Evolutionary conservation across 805 yeast species (phyloP).

Genomic region (Barnettozyma populi): DNA sequence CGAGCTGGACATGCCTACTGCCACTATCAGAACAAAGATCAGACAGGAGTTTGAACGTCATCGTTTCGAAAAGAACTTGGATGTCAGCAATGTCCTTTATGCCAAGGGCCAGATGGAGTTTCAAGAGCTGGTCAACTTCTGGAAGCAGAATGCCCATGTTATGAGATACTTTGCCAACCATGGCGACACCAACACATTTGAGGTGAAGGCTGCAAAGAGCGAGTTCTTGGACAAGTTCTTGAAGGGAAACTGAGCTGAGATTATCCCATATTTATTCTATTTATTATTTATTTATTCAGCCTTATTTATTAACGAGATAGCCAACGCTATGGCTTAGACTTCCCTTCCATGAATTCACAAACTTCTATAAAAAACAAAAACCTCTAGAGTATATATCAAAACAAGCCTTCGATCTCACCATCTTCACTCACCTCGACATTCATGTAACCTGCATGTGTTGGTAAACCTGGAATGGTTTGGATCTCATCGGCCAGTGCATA

Average conservation of each 20-base stretch:
- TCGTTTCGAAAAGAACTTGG: slow-evolving; percentile 63
- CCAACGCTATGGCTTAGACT: background rate
- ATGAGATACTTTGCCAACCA: slow-evolving; percentile 74
- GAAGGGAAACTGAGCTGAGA: slow-evolving; percentile 37
- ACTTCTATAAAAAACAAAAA: background rate
- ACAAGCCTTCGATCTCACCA: slow-evolving; percentile 82
- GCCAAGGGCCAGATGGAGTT: slow-evolving; percentile 89
- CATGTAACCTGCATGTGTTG: slow-evolving; percentile 84
- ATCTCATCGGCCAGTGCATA: slow-evolving; percentile 84
- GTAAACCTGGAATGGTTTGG: slow-evolving; percentile 81
- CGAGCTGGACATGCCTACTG: slow-evolving; percentile 71
- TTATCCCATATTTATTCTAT: slow-evolving; percentile 4
- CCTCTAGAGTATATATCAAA: slow-evolving; percentile 29
- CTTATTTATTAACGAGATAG: background rate
- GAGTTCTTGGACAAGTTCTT: slow-evolving; percentile 70
- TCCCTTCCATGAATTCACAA: background rate
- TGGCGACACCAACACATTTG: slow-evolving; percentile 40
- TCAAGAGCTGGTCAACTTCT: slow-evolving; percentile 81
- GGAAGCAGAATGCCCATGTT: slow-evolving; percentile 87
- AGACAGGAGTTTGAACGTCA: slow-evolving; percentile 89
- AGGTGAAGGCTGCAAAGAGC: slow-evolving; percentile 38
- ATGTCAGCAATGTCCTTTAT: slow-evolving; percentile 60
- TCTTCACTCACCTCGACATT: slow-evolving; percentile 76
- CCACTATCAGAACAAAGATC: slow-evolving; percentile 73
- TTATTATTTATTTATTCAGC: slow-evolving; percentile 9